Conservation (phyloP, 345 rosid genomes). For the Euphorbia peplus region DNA sequence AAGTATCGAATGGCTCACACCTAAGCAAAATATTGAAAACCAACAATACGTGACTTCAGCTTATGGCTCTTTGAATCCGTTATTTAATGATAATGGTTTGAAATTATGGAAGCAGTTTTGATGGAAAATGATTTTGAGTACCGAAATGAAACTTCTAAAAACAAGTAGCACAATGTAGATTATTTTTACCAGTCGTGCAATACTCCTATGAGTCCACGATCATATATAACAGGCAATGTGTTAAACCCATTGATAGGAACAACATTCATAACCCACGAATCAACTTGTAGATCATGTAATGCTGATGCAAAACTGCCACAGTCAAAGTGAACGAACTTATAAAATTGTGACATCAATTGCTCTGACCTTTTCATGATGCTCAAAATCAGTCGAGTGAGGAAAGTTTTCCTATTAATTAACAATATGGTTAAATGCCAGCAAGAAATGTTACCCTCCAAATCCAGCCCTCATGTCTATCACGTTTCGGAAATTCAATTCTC, state of each 20-base stretch:
- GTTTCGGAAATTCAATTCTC: slow-evolving; percentile 44
- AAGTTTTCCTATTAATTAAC: background rate
- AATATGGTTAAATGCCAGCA: background rate
- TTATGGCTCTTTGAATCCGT: slow-evolving; percentile 5
- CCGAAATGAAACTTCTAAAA: background rate
- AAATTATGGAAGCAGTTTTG: background rate
- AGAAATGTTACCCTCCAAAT: slow-evolving; percentile 54
- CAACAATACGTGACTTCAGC: background rate
- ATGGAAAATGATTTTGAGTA: background rate
- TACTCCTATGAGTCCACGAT: slow-evolving; percentile 59
- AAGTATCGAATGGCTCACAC: slow-evolving; percentile 68
- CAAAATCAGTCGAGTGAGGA: background rate
- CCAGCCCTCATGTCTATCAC: slow-evolving; percentile 73
- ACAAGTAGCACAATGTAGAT: slow-evolving; percentile 1
- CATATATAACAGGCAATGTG: slow-evolving; percentile 66
- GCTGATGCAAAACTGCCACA: slow-evolving; percentile 61
- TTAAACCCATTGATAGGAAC: slow-evolving; percentile 56
- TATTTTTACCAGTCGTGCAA: slow-evolving; percentile 64
- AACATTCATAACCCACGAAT: slow-evolving; percentile 68
- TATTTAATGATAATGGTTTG: background rate
- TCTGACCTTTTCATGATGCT: background rate
- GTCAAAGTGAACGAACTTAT: slow-evolving; percentile 5
- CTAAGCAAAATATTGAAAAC: slow-evolving; percentile 23
- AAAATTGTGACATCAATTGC: background rate
- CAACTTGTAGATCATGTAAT: slow-evolving; percentile 42